phyloP scores from a whole-genome alignment of 495 filamentous ascomycete genomes.

The Daldinia bambusicola region DNA sequence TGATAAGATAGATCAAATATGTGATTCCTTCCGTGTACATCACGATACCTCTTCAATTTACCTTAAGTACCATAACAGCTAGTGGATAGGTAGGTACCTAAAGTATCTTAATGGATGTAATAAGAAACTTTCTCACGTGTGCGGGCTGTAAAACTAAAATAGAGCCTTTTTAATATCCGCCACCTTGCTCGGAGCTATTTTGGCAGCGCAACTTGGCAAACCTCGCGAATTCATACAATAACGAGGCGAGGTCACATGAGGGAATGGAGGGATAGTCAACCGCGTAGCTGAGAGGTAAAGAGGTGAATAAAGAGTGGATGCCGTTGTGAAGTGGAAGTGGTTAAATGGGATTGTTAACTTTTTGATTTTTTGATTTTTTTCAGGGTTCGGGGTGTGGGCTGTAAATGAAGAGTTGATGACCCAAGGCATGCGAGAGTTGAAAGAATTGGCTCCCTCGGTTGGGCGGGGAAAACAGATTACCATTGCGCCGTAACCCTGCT shows the following conservation, averaged over 20 bases:
- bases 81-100: not conserved
- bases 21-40: not conserved
- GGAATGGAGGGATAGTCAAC: conserved; percentile 15
- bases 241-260: conserved; percentile 40
- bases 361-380: conserved; percentile 5
- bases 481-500: conserved; percentile 33
- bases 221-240: conserved; percentile 11
- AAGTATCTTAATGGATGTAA: too few relatives aligned
- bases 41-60: not conserved
- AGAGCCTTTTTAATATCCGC: conserved; percentile 3
- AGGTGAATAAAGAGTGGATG: conserved; percentile 43
- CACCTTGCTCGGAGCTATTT: conserved; percentile 11
- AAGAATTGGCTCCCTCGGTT: conserved; percentile 40
- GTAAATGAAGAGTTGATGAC: conserved; percentile 43
- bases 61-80: not conserved
- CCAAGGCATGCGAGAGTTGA: conserved; percentile 35
- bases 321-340: conserved; percentile 43
- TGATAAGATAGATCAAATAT: too few relatives aligned
- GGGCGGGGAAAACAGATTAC: conserved; percentile 42
- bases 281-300: conserved; percentile 25
- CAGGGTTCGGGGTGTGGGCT: conserved; percentile 43
- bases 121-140: not conserved
- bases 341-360: conserved; percentile 41
- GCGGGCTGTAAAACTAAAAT: not conserved
- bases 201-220: conserved; percentile 22